Conservation (phyloP, 75 land plant genomes). For the Cupressus sempervirens region DNA sequence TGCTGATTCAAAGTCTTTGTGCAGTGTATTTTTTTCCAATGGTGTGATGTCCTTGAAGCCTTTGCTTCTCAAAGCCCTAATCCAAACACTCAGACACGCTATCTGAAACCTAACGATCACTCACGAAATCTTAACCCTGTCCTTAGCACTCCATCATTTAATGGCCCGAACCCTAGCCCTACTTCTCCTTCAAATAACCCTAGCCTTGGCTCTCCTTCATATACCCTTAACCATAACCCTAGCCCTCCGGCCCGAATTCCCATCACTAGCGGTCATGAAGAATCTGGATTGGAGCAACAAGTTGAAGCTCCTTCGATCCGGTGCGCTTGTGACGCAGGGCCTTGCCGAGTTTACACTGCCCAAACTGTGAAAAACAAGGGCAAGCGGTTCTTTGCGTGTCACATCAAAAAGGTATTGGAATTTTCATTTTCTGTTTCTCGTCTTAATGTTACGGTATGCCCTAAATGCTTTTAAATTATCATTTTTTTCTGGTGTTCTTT, state of each 20-base stretch:
- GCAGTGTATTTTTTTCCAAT: background rate
- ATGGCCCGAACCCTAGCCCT: background rate
- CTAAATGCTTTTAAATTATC: too few species aligned
- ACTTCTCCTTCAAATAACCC: too few species aligned
- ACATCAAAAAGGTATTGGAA: conserved; percentile 21
- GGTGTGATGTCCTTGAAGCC: background rate
- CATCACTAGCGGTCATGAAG: background rate
- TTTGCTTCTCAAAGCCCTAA: background rate
- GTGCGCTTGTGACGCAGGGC: conserved; percentile 30
- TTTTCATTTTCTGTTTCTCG: conserved; percentile 3
- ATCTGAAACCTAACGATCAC: background rate
- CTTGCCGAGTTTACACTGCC: conserved; percentile 37
- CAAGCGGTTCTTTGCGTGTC: conserved; percentile 35
- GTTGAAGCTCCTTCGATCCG: background rate
- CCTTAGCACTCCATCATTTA: background rate
- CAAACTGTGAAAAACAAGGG: conserved; percentile 46
- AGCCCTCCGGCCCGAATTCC: background rate
- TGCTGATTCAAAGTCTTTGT: conserved; percentile 15
- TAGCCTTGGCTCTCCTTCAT: background rate
- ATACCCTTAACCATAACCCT: too few species aligned
- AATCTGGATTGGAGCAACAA: background rate
- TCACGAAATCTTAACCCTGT: background rate
- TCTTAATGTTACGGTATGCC: background rate
- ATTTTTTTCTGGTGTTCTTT: background rate
- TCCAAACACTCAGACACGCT: background rate